Conservation (phyloP, 202 grass and related monocot species). For the Dendrocalamus latiflorus region DNA sequence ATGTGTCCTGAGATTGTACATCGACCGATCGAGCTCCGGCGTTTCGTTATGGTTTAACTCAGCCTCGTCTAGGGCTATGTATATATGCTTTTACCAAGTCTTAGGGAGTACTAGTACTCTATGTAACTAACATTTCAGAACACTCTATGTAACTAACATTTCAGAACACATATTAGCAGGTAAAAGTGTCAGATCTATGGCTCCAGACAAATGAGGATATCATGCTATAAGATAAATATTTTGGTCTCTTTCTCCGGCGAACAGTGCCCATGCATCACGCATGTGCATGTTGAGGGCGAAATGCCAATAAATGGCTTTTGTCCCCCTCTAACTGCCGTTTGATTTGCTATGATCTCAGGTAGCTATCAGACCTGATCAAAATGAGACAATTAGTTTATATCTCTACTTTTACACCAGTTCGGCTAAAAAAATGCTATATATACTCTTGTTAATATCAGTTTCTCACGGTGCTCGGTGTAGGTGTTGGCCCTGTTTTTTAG, state of each 20-base stretch:
- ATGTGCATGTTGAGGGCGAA: constrained; percentile 8
- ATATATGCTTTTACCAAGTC: not conserved
- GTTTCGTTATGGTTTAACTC: not conserved
- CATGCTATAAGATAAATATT: not conserved
- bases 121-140: not conserved
- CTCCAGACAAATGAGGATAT: not conserved
- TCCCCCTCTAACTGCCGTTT: too few species aligned
- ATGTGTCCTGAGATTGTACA: too few species aligned
- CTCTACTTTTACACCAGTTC: too few species aligned
- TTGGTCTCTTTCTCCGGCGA: not conserved
- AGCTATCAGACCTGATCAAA: too few species aligned
- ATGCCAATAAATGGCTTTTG: constrained; percentile 1
- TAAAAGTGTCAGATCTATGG: not conserved
- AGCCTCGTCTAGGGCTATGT: not conserved
- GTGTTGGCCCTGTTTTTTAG: too few species aligned
- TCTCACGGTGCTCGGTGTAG: not conserved
- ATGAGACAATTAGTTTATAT: too few species aligned
- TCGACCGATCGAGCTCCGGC: too few species aligned
- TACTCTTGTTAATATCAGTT: not conserved
- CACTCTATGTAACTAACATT: too few species aligned
- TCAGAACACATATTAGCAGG: not conserved
- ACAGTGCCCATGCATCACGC: not conserved
- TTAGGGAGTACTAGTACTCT: too few species aligned
- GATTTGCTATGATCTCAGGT: too few species aligned
- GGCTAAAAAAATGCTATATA: too few species aligned